phyloP scores from a whole-genome alignment of 1,139 yeast species.

The Blastobotrys petasosporus region DNA sequence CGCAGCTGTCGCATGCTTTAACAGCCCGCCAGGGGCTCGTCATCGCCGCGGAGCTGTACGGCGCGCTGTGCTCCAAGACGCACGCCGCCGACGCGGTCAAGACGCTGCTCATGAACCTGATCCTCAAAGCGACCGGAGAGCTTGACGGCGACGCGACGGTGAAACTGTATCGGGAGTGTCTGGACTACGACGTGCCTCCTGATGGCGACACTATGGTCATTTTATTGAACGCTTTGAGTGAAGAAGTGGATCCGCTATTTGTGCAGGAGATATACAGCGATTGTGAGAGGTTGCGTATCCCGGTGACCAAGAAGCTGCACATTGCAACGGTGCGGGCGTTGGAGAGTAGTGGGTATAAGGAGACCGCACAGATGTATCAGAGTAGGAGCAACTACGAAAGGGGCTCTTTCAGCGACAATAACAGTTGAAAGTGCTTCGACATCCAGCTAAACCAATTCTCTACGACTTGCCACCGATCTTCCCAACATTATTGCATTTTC shows the following conservation, averaged over 20 bases:
- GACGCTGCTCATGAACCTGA: constrained; percentile 25
- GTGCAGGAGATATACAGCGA: constrained; percentile 18
- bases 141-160: constrained; percentile 13
- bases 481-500: too few species aligned
- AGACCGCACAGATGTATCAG: neutral
- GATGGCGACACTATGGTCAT: constrained; percentile 26
- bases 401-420: too few species aligned
- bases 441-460: too few species aligned
- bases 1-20: constrained; percentile 19
- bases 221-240: constrained; percentile 6
- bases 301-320: neutral
- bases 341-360: neutral
- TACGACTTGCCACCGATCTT: too few species aligned
- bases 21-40: constrained; percentile 43
- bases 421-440: too few species aligned
- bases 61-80: constrained; percentile 15
- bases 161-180: constrained; percentile 17
- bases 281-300: constrained; percentile 8
- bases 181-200: constrained; percentile 16
- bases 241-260: constrained; percentile 15
- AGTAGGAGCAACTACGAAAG: neutral
- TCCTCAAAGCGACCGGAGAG: constrained; percentile 17
- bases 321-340: constrained; percentile 5
- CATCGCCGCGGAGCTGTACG: constrained; percentile 54
- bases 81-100: constrained; percentile 19